phyloP scores from a whole-genome alignment of 2,329 filamentous ascomycete genomes.

The Aspergillus fructus region DNA sequence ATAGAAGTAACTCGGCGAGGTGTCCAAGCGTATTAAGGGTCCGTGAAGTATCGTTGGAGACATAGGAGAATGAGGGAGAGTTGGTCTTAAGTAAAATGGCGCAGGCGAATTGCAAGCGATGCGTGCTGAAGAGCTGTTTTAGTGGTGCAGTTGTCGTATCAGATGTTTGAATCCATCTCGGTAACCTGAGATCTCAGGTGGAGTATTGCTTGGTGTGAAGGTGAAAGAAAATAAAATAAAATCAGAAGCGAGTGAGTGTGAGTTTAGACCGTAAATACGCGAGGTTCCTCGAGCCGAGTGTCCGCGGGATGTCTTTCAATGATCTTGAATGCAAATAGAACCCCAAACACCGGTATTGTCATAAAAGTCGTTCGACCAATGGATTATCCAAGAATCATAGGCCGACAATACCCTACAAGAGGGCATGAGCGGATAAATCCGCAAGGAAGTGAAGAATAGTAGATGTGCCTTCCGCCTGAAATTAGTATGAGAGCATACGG shows the following conservation, averaged over 20 bases:
- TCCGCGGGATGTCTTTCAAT: slow-evolving; percentile 5
- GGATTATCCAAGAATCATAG: slow-evolving; percentile 8
- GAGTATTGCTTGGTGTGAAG: slow-evolving; percentile 5
- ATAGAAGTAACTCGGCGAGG: slow-evolving; percentile 16
- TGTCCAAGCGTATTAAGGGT: slow-evolving; percentile 17
- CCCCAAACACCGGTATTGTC: slow-evolving; percentile 12
- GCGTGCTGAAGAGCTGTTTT: background rate
- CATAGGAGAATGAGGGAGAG: slow-evolving; percentile 23
- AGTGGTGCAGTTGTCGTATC: slow-evolving; percentile 5
- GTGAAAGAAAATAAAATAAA: slow-evolving; percentile 3
- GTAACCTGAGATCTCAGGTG: background rate
- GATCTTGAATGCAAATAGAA: slow-evolving; percentile 8
- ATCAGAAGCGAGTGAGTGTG: slow-evolving; percentile 22
- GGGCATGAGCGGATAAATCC: slow-evolving; percentile 11
- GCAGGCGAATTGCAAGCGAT: background rate
- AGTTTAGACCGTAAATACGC: slow-evolving; percentile 2
- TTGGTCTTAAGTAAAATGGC: slow-evolving; percentile 12
- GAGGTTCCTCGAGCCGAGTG: slow-evolving; percentile 7
- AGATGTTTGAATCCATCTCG: slow-evolving; percentile 5
- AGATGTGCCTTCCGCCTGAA: slow-evolving; percentile 6
- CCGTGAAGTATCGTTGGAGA: slow-evolving; percentile 17
- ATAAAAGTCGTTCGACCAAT: slow-evolving; percentile 13
- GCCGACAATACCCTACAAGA: slow-evolving; percentile 3
- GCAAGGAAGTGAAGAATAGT: slow-evolving; percentile 23
- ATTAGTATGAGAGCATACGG: slow-evolving; percentile 44